A percentile compares a stretch with the other conserved stretches of the same genome.
These are phyloP conservation scores for Penicillium sp. DNA, from an alignment of 2,329 filamentous ascomycete species.

Conservation along the genomic window DNA sequence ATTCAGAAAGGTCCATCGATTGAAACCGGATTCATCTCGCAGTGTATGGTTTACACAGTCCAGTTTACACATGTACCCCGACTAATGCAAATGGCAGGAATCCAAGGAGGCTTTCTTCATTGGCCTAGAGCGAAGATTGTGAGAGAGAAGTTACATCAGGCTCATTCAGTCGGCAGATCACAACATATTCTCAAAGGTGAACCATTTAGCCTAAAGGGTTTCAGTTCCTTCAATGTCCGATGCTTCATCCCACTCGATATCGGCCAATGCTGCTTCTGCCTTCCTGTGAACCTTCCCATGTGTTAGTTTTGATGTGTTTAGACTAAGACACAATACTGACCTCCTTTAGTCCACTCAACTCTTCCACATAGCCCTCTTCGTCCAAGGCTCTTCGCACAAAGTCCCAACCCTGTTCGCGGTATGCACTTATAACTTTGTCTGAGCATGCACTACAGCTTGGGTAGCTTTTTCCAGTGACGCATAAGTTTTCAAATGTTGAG, in stretches of 20 bases:
- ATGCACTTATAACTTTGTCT: slow-evolving; percentile 53
- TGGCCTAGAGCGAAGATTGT: slow-evolving; percentile 66
- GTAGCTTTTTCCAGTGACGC: slow-evolving; percentile 58
- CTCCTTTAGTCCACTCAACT: slow-evolving; percentile 61
- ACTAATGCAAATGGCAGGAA: slow-evolving; percentile 54
- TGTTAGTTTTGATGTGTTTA: not conserved
- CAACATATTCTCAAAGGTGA: not conserved
- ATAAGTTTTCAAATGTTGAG: slow-evolving; percentile 58
- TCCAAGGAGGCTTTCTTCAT: slow-evolving; percentile 87
- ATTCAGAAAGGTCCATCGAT: slow-evolving; percentile 76
- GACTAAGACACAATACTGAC: slow-evolving; percentile 26
- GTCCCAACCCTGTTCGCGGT: slow-evolving; percentile 57
- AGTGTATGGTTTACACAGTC: slow-evolving; percentile 54
- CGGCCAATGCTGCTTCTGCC: slow-evolving; percentile 46
- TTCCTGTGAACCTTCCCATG: slow-evolving; percentile 42
- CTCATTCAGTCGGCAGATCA: not conserved
- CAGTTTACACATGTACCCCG: slow-evolving; percentile 1
- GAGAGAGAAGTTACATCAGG: slow-evolving; percentile 35
- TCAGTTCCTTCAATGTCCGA: slow-evolving; percentile 40
- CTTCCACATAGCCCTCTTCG: slow-evolving; percentile 63
- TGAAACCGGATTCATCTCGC: slow-evolving; percentile 90
- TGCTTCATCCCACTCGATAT: slow-evolving; percentile 48
- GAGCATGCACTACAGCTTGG: slow-evolving; percentile 64
- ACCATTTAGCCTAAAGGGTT: slow-evolving; percentile 13
- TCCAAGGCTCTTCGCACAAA: slow-evolving; percentile 61